phyloP scores from a whole-genome alignment of 2,329 filamentous ascomycete species.

The Colletotrichum tamarilloi region DNA sequence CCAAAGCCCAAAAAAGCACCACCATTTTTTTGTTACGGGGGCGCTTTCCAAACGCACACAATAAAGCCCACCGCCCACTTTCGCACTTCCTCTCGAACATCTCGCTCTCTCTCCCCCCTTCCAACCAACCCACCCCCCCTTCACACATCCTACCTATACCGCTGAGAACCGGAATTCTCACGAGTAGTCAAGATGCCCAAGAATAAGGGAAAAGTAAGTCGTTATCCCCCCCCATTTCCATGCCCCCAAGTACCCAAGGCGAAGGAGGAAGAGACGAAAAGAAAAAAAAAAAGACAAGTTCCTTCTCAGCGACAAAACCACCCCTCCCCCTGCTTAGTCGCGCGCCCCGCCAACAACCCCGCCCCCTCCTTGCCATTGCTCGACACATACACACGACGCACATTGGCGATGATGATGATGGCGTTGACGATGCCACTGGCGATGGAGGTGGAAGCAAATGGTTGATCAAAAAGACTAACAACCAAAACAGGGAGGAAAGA shows the following conservation, averaged over 20 bases:
- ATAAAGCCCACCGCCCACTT: slow-evolving; percentile 32
- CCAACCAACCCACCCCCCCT: slow-evolving; percentile 13
- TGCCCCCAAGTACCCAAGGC: slow-evolving; percentile 5
- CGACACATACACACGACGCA: slow-evolving; percentile 13
- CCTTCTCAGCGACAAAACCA: slow-evolving; percentile 9
- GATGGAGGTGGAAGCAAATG: background rate
- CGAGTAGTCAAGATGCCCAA: slow-evolving; percentile 80
- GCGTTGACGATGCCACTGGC: slow-evolving; percentile 1
- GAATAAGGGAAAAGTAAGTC: slow-evolving; percentile 97
- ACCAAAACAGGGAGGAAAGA: slow-evolving; percentile 87
- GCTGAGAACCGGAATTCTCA: slow-evolving; percentile 39
- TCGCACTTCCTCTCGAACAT: slow-evolving; percentile 14
- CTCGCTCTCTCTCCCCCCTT: slow-evolving; percentile 10
- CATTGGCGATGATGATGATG: slow-evolving; percentile 12
- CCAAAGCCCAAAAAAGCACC: background rate
- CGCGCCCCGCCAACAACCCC: slow-evolving; percentile 36
- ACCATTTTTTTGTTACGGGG: background rate
- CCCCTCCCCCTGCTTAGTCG: slow-evolving; percentile 28
- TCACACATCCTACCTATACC: slow-evolving; percentile 29
- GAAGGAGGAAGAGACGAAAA: background rate
- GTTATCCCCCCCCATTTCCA: slow-evolving; percentile 8
- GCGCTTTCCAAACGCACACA: slow-evolving; percentile 23
- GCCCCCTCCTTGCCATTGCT: slow-evolving; percentile 31
- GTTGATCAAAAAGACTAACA: slow-evolving; percentile 12
- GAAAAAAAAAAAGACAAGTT: background rate